Conservation (phyloP, 2,329 filamentous ascomycete species). For the Grosmannia clavigera region DNA sequence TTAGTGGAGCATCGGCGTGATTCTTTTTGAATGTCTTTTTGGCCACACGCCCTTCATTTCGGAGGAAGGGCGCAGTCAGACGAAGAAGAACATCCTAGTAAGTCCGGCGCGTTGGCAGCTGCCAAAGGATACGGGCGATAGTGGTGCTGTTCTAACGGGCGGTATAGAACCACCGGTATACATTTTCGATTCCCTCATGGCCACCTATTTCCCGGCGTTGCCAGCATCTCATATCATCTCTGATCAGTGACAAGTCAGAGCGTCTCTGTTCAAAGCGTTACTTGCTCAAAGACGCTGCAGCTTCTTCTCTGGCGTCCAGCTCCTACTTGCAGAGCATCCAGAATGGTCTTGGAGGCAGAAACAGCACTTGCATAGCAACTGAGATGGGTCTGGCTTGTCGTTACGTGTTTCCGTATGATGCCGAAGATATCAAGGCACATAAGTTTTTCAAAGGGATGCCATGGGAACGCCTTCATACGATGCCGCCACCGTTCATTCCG, state of each 20-base stretch:
- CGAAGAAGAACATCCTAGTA: constrained; percentile 75
- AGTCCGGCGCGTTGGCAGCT: constrained; percentile 18
- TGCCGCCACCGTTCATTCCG: constrained; percentile 68
- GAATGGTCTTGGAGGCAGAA: background rate
- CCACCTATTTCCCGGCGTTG: constrained; percentile 57
- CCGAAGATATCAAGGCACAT: constrained; percentile 79
- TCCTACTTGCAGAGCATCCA: background rate
- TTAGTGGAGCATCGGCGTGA: constrained; percentile 94
- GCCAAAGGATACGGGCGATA: too few relatives aligned
- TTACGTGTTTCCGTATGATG: constrained; percentile 73
- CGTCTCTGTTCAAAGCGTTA: constrained; percentile 71
- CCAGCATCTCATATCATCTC: constrained; percentile 59
- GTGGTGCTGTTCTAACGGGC: background rate
- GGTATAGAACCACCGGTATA: constrained; percentile 48
- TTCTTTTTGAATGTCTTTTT: constrained; percentile 88
- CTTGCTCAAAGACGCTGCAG: constrained; percentile 44
- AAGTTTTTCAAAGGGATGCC: constrained; percentile 70
- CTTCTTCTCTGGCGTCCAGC: constrained; percentile 4
- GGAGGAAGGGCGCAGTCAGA: constrained; percentile 64
- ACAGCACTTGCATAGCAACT: background rate
- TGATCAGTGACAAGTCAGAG: constrained; percentile 62
- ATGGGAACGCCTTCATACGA: constrained; percentile 63
- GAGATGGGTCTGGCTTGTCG: constrained; percentile 26
- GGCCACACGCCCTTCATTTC: constrained; percentile 83
- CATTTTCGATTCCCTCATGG: constrained; percentile 57